A percentile compares a stretch with the other conserved stretches of the same genome.
Conservation (phyloP, 176 grass and related monocot genomes). For the Oryza punctata region DNA sequence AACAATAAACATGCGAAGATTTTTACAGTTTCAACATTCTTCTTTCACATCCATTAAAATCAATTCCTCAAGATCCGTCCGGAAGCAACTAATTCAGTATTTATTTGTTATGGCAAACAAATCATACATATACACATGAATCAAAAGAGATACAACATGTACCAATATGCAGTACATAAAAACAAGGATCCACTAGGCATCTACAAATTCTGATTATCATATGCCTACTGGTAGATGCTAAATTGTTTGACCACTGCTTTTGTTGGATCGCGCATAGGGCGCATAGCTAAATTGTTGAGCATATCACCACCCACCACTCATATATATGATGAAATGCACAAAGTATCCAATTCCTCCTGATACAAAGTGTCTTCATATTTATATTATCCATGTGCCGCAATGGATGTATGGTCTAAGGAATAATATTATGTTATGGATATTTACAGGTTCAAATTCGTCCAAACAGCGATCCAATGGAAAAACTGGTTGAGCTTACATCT, state of each 20-base stretch:
- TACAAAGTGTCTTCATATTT: neutral
- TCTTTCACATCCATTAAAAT: constrained; percentile 1
- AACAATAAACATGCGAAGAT: neutral
- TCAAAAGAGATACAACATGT: neutral
- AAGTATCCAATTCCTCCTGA: neutral
- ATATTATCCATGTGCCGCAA: neutral
- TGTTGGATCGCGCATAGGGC: no score
- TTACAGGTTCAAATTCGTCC: neutral
- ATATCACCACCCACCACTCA: neutral
- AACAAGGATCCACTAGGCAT: neutral
- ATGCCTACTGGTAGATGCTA: neutral
- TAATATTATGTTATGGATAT: neutral
- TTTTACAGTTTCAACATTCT: neutral
- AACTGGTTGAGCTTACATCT: neutral
- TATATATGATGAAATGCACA: neutral
- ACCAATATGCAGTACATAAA: neutral
- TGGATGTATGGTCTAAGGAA: neutral
- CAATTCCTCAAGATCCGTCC: neutral
- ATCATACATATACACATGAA: neutral
- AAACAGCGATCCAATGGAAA: neutral
- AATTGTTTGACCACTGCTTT: neutral
- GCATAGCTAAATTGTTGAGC: neutral
- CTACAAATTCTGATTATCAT: neutral
- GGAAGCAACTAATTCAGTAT: neutral
- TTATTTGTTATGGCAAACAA: neutral